Base-by-base conservation (phyloP, 2,329 filamentous ascomycete species). In the Daldinia eschscholtzii region DNA sequence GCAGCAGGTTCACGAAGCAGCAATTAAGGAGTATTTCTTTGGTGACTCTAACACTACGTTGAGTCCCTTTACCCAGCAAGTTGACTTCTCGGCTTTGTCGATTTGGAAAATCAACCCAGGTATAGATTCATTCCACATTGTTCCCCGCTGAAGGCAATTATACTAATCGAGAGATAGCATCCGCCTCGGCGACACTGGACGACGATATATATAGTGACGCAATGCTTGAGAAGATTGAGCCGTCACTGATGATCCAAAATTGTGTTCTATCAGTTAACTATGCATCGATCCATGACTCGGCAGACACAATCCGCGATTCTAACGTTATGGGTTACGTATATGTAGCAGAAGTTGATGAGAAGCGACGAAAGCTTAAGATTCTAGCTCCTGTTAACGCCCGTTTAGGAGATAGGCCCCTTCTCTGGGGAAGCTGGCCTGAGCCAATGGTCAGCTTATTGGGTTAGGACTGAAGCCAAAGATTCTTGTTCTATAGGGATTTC, bases 21-120 rank as follows among this genome's bases (percentile, higher is more conserved):
- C 92, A 57, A 94, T 98, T 59, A 91, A 92, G 72, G 91, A 94
- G 74, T 99, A 99, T 80, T 99, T 99, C 83, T 99, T 98, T 78
- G 96, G 96, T 9, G 91, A 92, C 70, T 81, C 87, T 1, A 90
- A 89, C 69, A 88, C 92, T 65, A 92, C 93, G 0, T 84, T 99
- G 1, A 96, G 92, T 52, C 96, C 96, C 0, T 92, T 94, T 74
- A 97, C 93, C 6, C 93, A 97, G 75, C 91, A 92, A 66, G 88
- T 97, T 4, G 91, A 93, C 70, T 96, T 94, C 77, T 86, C 89
- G 65, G 88, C 90, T 7, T 79, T 98, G 42, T 85, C 88, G 1
- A 86, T 98, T 48, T 97, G 92, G 83, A 89, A 87, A 70, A 84
- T 92, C 30, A 85, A 86, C 3, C 86, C 92, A 65, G 80, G 90